Evolutionary conservation across 2,329 filamentous ascomycete species (phyloP).

Genomic region (Phialophora chinensis): DNA sequence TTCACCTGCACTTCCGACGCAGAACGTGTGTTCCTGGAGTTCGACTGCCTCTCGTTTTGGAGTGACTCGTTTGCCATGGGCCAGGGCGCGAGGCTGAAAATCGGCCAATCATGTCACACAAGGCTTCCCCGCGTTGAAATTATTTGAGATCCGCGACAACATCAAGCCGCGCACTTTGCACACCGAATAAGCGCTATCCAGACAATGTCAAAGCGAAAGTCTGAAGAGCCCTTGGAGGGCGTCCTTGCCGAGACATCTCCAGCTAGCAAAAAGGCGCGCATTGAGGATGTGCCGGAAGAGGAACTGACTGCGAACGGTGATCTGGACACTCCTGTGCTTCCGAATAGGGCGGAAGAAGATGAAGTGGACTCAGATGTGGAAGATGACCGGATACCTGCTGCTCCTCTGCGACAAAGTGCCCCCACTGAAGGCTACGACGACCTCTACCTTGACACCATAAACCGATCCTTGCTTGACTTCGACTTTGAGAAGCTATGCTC

Average conservation of each 20-base stretch:
- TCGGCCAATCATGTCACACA: conserved; percentile 23
- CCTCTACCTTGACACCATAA: conserved; percentile 96
- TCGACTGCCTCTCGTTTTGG: neutral
- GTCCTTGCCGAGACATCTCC: conserved; percentile 47
- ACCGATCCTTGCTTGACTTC: conserved; percentile 90
- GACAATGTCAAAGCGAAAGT: conserved; percentile 55
- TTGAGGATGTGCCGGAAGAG: conserved; percentile 46
- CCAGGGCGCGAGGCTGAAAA: conserved; percentile 1
- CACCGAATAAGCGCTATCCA: neutral
- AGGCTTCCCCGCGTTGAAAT: conserved; percentile 26
- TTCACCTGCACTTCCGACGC: neutral
- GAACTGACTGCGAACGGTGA: conserved; percentile 7
- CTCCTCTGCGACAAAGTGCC: conserved; percentile 69
- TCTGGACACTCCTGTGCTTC: neutral
- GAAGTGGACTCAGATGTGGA: conserved; percentile 44
- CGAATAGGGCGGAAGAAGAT: conserved; percentile 38
- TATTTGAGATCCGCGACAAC: conserved; percentile 2
- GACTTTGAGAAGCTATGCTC: conserved; percentile 99
- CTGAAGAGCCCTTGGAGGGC: conserved; percentile 51
- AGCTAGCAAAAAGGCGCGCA: conserved; percentile 52
- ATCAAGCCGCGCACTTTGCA: neutral
- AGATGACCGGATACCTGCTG: conserved; percentile 47
- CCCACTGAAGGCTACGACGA: conserved; percentile 90
- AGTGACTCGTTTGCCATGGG: neutral
- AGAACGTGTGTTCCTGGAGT: no score